Evolutionary conservation across 1,139 yeast species (phyloP).

Genomic region (Yamadazyma kanchanaburiensis): DNA sequence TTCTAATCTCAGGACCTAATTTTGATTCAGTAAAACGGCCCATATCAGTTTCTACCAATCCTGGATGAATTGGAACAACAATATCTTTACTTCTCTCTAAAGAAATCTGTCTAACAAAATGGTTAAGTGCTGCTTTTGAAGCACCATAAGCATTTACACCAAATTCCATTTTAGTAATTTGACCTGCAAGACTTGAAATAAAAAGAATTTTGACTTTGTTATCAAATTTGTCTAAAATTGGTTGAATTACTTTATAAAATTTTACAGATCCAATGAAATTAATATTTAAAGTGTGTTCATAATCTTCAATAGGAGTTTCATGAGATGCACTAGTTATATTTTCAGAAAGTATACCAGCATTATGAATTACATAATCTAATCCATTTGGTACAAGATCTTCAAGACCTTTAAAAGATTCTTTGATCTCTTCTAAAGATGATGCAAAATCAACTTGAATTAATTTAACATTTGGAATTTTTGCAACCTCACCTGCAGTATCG

Average conservation of each 20-base stretch:
- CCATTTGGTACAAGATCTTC: slow-evolving; percentile 8
- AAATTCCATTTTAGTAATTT: slow-evolving; percentile 10
- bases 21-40: too few relatives aligned
- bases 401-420: slow-evolving; percentile 6
- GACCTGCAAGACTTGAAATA: slow-evolving; percentile 20
- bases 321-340: not conserved
- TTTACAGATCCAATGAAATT: slow-evolving; percentile 33
- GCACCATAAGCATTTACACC: slow-evolving; percentile 19
- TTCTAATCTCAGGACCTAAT: slow-evolving; percentile 5
- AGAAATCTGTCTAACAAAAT: slow-evolving; percentile 5
- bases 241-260: slow-evolving; percentile 20
- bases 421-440: slow-evolving; percentile 2
- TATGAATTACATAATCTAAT: slow-evolving; percentile 16
- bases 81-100: slow-evolving; percentile 29
- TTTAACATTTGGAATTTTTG: slow-evolving; percentile 13
- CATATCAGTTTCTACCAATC: slow-evolving; percentile 24
- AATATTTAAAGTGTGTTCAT: slow-evolving; percentile 17
- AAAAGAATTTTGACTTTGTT: slow-evolving; percentile 19
- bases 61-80: slow-evolving; percentile 23
- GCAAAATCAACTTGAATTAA: slow-evolving; percentile 6
- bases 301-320: slow-evolving; percentile 7
- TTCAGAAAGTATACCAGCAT: slow-evolving; percentile 12
- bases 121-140: slow-evolving; percentile 29
- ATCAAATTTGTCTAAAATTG: slow-evolving; percentile 17
- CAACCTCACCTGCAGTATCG: slow-evolving; percentile 10